Evolutionary conservation across 2,329 filamentous ascomycete species (phyloP).

Genomic region (Penicillium sp.): DNA sequence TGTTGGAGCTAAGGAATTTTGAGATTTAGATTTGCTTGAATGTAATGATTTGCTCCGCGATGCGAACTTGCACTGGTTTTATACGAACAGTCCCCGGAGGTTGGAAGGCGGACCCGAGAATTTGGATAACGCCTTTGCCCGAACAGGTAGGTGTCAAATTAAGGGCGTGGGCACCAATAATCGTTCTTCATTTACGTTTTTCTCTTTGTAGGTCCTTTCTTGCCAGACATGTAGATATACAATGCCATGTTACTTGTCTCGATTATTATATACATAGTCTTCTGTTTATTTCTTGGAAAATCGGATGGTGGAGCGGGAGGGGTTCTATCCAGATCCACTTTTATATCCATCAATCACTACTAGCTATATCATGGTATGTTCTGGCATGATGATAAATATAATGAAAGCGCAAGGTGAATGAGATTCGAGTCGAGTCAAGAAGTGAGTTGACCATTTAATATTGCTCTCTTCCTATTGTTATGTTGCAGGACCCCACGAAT

Average conservation of each 20-base stretch:
- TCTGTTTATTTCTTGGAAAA: background rate
- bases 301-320: background rate
- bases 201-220: background rate
- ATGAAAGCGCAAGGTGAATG: background rate
- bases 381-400: background rate
- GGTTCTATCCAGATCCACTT: background rate
- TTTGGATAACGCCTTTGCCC: background rate
- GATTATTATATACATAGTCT: background rate
- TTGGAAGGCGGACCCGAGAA: background rate
- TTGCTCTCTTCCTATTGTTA: background rate
- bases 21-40: background rate
- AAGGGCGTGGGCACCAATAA: background rate
- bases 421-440: background rate
- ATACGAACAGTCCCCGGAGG: background rate
- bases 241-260: too few relatives aligned
- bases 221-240: background rate
- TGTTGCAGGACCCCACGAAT: background rate
- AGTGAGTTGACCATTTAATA: background rate
- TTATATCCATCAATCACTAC: background rate
- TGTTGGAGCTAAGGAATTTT: background rate
- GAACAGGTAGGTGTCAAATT: background rate
- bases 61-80: background rate
- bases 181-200: background rate
- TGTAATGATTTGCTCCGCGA: background rate
- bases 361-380: background rate